These are phyloP conservation scores for Carallia brachiata DNA, from an alignment of 345 rosid genomes.

Conservation along the genomic window DNA sequence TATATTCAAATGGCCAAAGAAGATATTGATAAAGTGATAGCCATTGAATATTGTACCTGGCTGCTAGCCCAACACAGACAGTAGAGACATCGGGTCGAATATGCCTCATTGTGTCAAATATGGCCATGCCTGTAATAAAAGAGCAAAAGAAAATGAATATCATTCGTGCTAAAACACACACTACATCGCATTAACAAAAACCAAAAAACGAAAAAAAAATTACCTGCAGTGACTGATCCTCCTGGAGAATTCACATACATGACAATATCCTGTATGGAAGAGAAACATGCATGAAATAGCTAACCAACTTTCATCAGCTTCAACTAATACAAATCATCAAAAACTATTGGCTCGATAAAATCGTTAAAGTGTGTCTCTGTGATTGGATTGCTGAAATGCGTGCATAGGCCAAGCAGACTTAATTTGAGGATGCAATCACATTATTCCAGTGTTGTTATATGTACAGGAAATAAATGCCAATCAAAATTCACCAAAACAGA, in stretches of 20 bases:
- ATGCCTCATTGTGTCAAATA: conserved; percentile 95
- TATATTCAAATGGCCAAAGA: too few species aligned
- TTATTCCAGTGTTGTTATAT: too few species aligned
- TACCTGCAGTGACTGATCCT: conserved; percentile 99
- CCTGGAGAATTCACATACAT: conserved; percentile 99
- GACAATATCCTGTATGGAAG: conserved; percentile 73
- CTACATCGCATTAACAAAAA: background rate
- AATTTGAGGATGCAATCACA: too few species aligned
- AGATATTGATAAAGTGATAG: background rate
- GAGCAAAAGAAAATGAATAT: conserved; percentile 3
- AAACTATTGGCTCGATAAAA: background rate
- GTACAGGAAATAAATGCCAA: too few species aligned
- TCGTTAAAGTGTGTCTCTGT: background rate
- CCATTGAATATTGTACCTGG: conserved; percentile 57
- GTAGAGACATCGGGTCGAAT: conserved; percentile 92
- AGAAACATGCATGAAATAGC: conserved; percentile 6
- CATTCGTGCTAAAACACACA: background rate
- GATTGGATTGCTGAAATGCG: background rate
- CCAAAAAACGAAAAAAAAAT: conserved; percentile 16
- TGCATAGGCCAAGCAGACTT: too few species aligned
- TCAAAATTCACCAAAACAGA: background rate
- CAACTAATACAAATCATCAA: background rate
- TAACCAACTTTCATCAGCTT: background rate
- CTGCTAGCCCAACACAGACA: conserved; percentile 95
- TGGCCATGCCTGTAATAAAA: conserved; percentile 72